phyloP scores from a whole-genome alignment of 2,329 filamentous ascomycete species.

The Epichloe sibirici region DNA sequence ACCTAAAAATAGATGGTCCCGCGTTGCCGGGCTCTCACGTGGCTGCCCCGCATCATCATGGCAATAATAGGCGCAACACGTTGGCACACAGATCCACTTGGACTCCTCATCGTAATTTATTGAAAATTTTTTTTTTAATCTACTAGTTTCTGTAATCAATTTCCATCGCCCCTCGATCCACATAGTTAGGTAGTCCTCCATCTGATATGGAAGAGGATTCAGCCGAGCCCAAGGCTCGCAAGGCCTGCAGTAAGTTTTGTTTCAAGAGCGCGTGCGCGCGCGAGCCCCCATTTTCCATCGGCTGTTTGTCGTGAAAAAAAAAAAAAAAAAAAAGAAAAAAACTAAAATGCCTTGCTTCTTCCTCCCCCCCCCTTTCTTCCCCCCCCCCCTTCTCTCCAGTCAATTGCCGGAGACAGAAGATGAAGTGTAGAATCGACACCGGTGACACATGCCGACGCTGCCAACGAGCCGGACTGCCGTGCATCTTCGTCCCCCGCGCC shows the following conservation, averaged over 20 bases:
- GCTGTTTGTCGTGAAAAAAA: neutral
- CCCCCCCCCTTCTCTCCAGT: conserved; percentile 7
- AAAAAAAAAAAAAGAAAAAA: neutral
- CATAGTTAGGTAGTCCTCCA: neutral
- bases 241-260: conserved; percentile 2
- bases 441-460: conserved; percentile 22
- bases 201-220: conserved; percentile 1
- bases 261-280: too few relatives aligned
- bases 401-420: conserved; percentile 20
- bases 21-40: too few relatives aligned
- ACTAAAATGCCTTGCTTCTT: neutral
- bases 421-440: conserved; percentile 25
- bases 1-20: neutral
- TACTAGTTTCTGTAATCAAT: too few relatives aligned
- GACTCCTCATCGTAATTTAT: too few relatives aligned
- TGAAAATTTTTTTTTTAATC: too few relatives aligned
- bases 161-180: too few relatives aligned
- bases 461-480: conserved; percentile 21
- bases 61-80: too few relatives aligned
- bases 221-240: conserved; percentile 3
- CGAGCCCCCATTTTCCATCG: neutral
- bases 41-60: too few relatives aligned
- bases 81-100: too few relatives aligned
- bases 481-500: conserved; percentile 27
- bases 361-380: too few relatives aligned